Conservation (phyloP, 169 alveolate species). For the Plasmodium berghei region DNA sequence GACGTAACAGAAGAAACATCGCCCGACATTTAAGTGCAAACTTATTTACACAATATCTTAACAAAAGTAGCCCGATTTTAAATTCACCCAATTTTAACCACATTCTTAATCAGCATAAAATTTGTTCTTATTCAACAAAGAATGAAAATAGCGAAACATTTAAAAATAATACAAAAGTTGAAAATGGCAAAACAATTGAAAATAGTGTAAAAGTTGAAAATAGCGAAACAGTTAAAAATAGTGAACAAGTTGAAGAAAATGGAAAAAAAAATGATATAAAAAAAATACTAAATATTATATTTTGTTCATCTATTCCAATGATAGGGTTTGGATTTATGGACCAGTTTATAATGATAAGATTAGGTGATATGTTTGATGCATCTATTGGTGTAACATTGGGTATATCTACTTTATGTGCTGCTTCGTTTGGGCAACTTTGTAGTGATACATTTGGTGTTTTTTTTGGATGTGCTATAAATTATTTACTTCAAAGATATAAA, state of each 20-base stretch:
- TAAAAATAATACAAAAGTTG: background rate
- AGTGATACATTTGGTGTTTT: slow-evolving; percentile 68
- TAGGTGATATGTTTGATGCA: slow-evolving; percentile 73
- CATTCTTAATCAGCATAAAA: too few species aligned
- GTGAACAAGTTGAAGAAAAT: background rate
- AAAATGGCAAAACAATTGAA: background rate
- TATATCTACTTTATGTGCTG: slow-evolving; percentile 68
- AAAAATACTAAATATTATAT: slow-evolving; percentile 51
- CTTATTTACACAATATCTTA: too few species aligned
- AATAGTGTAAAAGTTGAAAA: background rate
- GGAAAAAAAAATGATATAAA: slow-evolving; percentile 40
- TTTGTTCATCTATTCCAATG: slow-evolving; percentile 74
- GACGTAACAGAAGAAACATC: too few species aligned
- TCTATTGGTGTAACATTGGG: slow-evolving; percentile 71
- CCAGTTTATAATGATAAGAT: slow-evolving; percentile 70
- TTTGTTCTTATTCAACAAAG: too few species aligned
- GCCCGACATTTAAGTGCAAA: too few species aligned
- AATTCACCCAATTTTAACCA: too few species aligned
- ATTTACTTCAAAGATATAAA: slow-evolving; percentile 50
- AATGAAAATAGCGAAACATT: background rate
- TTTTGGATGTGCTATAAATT: slow-evolving; percentile 52
- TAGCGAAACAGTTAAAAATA: background rate
- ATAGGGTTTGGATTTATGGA: slow-evolving; percentile 72
- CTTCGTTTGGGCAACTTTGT: slow-evolving; percentile 65
- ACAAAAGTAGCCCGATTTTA: too few species aligned